These are phyloP conservation scores for Yamadazyma kanchanaburiensis DNA, from an alignment of 1,139 yeast species.

Conservation along the genomic window DNA sequence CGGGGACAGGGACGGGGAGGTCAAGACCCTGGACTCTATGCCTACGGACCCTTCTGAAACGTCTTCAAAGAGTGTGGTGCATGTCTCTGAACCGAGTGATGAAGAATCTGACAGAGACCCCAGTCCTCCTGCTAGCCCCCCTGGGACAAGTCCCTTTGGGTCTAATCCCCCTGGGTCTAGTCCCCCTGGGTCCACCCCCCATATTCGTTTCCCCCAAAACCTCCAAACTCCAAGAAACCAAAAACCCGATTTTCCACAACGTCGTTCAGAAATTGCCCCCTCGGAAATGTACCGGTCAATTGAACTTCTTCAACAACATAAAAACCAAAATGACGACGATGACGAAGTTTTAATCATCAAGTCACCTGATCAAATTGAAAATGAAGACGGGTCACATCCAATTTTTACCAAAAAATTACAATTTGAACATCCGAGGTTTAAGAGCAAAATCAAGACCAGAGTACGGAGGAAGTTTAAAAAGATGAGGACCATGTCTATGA, in stretches of 20 bases:
- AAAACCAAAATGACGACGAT: slow-evolving; percentile 34
- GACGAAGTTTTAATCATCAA: slow-evolving; percentile 82
- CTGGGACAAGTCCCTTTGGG: too few species aligned
- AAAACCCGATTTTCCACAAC: too few species aligned
- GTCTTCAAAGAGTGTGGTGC: too few species aligned
- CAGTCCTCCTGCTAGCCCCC: too few species aligned
- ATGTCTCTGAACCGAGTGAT: too few species aligned
- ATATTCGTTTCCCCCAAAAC: too few species aligned
- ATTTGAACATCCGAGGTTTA: slow-evolving; percentile 14
- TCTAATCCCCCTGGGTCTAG: too few species aligned
- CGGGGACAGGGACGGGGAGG: slow-evolving; percentile 1
- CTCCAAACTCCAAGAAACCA: too few species aligned
- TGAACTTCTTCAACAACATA: slow-evolving; percentile 58
- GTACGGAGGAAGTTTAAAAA: slow-evolving; percentile 21
- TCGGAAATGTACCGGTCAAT: slow-evolving; percentile 83
- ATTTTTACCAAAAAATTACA: slow-evolving; percentile 32
- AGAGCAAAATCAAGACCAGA: slow-evolving; percentile 15
- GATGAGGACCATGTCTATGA: slow-evolving; percentile 12
- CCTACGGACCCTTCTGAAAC: too few species aligned
- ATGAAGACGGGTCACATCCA: slow-evolving; percentile 25
- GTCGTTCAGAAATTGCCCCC: slow-evolving; percentile 60
- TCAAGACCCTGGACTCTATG: too few species aligned
- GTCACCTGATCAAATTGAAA: slow-evolving; percentile 72
- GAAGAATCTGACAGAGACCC: too few species aligned
- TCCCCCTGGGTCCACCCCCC: too few species aligned